Base-by-base conservation (phyloP, 257 asterid genomes). In the Agastache rugosa region DNA sequence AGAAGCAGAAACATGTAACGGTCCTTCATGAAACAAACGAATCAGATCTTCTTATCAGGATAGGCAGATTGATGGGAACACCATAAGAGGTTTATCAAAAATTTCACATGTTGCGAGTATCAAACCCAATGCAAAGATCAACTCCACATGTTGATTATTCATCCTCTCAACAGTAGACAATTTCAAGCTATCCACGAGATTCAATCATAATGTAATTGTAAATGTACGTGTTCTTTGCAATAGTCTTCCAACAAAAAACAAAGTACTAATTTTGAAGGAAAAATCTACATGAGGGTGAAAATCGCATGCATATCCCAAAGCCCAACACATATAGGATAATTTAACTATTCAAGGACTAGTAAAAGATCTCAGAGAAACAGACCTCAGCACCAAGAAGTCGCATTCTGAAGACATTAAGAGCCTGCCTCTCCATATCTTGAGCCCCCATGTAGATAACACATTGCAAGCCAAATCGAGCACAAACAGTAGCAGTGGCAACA, bases 321-420 rank as follows among this genome's bases (percentile, higher is more conserved):
- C n/a, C 45, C 19, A 74, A 45, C 15, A 35, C 35, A 31, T 27
- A 41, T 16, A 9, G 19, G 39, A 67, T 16, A 44, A 31, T 74
- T 23, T 56, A 63, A 72, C 42, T 63, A 37, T 63, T 35, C 14
- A 58, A 54, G 35, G 27, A 25, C 60, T 6, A 55, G 55, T 20
- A 63, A 75, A 71, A 73, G 63, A 55, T 68, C 68, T 20, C 50
- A 19, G 64, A 45, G 74, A 76, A 67, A 81, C 77, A 82, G 20
- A 94, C 99, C 99, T 92, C 98, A 71, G 98, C 98, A 74, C 99
- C 98, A 78, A 94, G 97, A 64, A 92, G 90, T 16, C 87, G 82
- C 99, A 94, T 94, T 76, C 96, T 85, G 87, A 90, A 92, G 74
- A 94, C 99, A 75, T 94, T 92, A 37, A 94, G 96, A 4, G 97